Evolutionary conservation across 75 land plant species (phyloP), one percentile per base, ranked within the genome.

Genomic region (Cunninghamia lanceolata): DNA sequence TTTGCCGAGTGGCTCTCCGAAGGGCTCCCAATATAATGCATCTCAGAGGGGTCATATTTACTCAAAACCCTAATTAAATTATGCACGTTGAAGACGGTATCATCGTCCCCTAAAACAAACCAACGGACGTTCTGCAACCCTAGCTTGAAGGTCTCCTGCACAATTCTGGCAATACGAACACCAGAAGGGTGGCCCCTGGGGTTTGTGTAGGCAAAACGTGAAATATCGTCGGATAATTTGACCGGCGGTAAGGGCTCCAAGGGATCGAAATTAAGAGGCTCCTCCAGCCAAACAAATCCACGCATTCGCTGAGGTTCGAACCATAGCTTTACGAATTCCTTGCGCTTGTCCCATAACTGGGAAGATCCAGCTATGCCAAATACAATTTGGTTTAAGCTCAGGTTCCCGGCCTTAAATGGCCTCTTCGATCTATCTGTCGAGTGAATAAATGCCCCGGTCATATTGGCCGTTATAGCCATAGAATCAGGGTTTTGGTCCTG

Each of bases 71-170:
- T 71, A 11, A 90, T 82, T 3, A 90, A 59, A 74, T 90, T 90
- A 10, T 89, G 73, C 19, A 77, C 78, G 36, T 74, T 83, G 46
- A 90, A 90, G 32, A 90, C 46, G 40, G 91, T 90, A 83, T 90
- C 91, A 66, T 90, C 91, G 45, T 90, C 91, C 34, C 91, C 91
- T 76, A 90, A 84, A 42, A 90, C 91, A 53, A 90, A 90, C 91
- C 91, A 90, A 5, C 80, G 88, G 70, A 89, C 91, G 42, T 90
- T 45, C 82, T 88, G 91, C 9, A 90, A 83, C 8, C 88, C 86
- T 3, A 90, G 68, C 30, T 83, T 71, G 71, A 90, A 89, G 4
- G 88, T 89, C 84, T 90, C 91, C 35, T 59, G 81, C 34, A 90
- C 85, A 9, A 90, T 71, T 13, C 91, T 84, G n/a, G 91, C 90